phyloP scores from a whole-genome alignment of 805 yeast genomes.

The Zygosaccharomyces gambellarensis region DNA sequence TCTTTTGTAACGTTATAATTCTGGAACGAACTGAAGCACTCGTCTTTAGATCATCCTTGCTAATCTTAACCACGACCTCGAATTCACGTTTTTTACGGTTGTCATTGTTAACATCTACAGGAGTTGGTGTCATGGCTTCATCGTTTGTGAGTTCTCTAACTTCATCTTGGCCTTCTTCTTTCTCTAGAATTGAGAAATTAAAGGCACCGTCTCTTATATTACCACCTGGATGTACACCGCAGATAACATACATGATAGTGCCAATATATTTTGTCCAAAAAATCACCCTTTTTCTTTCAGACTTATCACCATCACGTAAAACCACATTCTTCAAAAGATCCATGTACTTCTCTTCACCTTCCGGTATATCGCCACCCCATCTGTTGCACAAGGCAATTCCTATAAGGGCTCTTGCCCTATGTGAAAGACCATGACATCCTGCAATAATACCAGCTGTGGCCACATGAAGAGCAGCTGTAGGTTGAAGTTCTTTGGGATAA shows the following conservation, averaged over 20 bases:
- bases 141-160: slow-evolving; percentile 19
- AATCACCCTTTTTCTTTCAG: slow-evolving; percentile 44
- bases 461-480: slow-evolving; percentile 65
- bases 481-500: slow-evolving; percentile 70
- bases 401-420: slow-evolving; percentile 61
- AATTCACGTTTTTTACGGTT: slow-evolving; percentile 30
- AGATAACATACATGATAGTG: slow-evolving; percentile 67
- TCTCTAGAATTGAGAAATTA: slow-evolving; percentile 39
- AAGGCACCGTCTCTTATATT: slow-evolving; percentile 59
- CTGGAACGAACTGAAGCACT: slow-evolving; percentile 56
- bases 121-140: slow-evolving; percentile 16
- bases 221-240: slow-evolving; percentile 81
- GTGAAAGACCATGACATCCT: slow-evolving; percentile 71
- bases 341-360: slow-evolving; percentile 45
- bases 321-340: slow-evolving; percentile 46
- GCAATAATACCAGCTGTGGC: slow-evolving; percentile 73
- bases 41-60: slow-evolving; percentile 52
- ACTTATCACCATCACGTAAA: slow-evolving; percentile 40
- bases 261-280: slow-evolving; percentile 78
- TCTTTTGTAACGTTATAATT: slow-evolving; percentile 55
- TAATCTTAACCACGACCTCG: slow-evolving; percentile 41
- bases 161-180: slow-evolving; percentile 27
- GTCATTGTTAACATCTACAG: slow-evolving; percentile 2
- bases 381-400: slow-evolving; percentile 73
- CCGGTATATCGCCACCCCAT: slow-evolving; percentile 78